Evolutionary conservation across 139 green algal species (phyloP).

Genomic region (Zygnema circumcarinatum): DNA sequence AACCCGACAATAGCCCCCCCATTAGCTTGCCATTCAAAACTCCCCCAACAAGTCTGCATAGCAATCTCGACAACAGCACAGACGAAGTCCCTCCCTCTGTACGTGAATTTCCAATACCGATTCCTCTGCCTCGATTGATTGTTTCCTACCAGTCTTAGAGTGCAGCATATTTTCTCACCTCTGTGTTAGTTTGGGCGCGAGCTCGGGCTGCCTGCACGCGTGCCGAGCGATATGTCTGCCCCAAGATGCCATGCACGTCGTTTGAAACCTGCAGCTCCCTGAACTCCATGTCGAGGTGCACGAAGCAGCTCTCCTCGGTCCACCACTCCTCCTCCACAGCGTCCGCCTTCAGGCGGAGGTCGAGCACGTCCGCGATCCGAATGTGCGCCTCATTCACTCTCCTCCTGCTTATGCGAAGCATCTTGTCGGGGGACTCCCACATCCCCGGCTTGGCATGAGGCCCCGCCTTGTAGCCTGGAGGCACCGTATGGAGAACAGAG

Average conservation of each 20-base stretch:
- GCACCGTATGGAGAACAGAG: no score
- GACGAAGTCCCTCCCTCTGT: no score
- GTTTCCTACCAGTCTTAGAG: no score
- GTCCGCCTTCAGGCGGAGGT: constrained; percentile 2
- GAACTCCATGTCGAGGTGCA: constrained; percentile 7
- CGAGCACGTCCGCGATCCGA: not conserved
- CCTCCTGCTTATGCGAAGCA: not conserved
- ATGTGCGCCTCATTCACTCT: constrained; percentile 19
- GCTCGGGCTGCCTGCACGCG: not conserved
- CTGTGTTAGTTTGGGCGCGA: not conserved
- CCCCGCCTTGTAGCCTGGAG: constrained; percentile 12
- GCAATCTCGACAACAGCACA: no score
- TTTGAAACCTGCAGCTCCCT: constrained; percentile 3
- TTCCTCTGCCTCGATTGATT: no score
- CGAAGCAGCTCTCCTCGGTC: constrained; percentile 9
- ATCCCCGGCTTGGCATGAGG: not conserved
- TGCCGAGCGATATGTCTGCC: constrained; percentile 4
- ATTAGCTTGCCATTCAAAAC: no score
- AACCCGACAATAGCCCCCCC: no score
- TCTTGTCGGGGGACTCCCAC: not conserved
- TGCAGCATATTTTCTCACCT: no score
- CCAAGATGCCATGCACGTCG: not conserved
- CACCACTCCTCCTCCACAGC: not conserved
- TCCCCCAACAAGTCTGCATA: no score
- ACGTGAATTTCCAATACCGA: no score